A percentile compares a stretch with the other conserved stretches of the same genome.
These are phyloP conservation scores for Zizania latifolia DNA, from an alignment of 176 grass and related monocot genomes.

Conservation along the genomic window DNA sequence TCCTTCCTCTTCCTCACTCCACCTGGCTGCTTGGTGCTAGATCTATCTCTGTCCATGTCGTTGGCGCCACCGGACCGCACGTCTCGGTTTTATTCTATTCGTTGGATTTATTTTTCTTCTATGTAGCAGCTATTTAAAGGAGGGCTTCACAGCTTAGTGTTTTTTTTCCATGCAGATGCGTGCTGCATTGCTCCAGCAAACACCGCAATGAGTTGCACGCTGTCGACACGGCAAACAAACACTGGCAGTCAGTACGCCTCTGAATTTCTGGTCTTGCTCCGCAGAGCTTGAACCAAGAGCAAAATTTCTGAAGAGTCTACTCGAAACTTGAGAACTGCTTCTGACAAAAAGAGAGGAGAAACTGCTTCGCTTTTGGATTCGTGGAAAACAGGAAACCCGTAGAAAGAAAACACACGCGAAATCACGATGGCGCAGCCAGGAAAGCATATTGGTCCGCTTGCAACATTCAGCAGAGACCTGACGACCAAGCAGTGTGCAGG, in stretches of 20 bases:
- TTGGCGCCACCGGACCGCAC: no score
- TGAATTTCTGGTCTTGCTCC: neutral
- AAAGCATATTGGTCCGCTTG: slow-evolving; percentile 4
- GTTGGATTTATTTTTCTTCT: no score
- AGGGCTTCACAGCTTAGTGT: no score
- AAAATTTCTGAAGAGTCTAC: neutral
- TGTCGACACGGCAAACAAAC: neutral
- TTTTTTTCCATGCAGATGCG: neutral
- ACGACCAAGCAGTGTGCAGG: neutral
- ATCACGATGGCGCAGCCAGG: neutral
- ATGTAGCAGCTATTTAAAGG: no score
- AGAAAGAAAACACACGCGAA: neutral
- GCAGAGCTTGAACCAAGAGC: neutral
- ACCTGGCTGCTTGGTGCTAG: no score
- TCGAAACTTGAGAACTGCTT: no score
- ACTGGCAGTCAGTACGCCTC: neutral
- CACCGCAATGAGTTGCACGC: neutral
- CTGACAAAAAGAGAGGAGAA: neutral
- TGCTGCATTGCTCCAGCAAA: neutral
- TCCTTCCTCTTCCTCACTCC: no score
- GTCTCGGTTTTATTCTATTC: no score
- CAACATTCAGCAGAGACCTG: neutral
- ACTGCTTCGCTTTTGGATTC: slow-evolving; percentile 17
- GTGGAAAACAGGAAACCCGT: neutral
- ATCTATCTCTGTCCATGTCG: no score